Evolutionary conservation across 495 filamentous ascomycete species (phyloP), one percentile per base, ranked within the genome.

Genomic region (Hyphodiscus hymeniophilus): DNA sequence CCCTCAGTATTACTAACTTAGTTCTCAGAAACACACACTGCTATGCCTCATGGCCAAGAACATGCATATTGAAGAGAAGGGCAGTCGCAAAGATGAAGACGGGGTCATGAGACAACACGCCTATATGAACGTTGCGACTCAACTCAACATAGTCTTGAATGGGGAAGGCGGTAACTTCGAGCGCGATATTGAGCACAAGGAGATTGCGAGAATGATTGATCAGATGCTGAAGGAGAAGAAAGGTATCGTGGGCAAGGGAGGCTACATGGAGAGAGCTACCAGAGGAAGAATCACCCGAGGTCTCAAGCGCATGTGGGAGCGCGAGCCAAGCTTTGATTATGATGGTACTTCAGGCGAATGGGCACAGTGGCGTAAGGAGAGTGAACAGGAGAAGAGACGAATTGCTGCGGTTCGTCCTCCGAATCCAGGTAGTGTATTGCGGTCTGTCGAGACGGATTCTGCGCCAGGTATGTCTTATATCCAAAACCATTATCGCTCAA

Each of bases 131-230:
- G 56, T 65, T 38, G 45, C 52, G 11, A 54, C 59, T 1, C 26
- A 38, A 7, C 51, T 63, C 40, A 63, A 63, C 33, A 28, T 49
- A 11, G 58, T 58, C 10, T 40, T 63, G 7, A 42, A 57, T 32
- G 43, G 47, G 7, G n/a, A n/a, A 28, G 26, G 5, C 10, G 33
- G 47, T 30, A 18, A 52, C 45, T 57, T 50, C 33, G 42, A 33
- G 20, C 3, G 41, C 11, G 58, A 63, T 22, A 52, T 60, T 39
- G 26, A 33, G 18, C 38, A 55, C 7, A 15, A 36, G 5, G 62
- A 63, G 17, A 51, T 65, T 7, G 28, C 41, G 2, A 38, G 20
- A 10, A 49, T 38, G 39, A 23, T 57, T 13, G 39, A 54, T 16
- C 0, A 33, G 23, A 16, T 55, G 16, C 13, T 50, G 22, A 26